phyloP scores from a whole-genome alignment of 345 rosid species.

The Populus euphratica region DNA sequence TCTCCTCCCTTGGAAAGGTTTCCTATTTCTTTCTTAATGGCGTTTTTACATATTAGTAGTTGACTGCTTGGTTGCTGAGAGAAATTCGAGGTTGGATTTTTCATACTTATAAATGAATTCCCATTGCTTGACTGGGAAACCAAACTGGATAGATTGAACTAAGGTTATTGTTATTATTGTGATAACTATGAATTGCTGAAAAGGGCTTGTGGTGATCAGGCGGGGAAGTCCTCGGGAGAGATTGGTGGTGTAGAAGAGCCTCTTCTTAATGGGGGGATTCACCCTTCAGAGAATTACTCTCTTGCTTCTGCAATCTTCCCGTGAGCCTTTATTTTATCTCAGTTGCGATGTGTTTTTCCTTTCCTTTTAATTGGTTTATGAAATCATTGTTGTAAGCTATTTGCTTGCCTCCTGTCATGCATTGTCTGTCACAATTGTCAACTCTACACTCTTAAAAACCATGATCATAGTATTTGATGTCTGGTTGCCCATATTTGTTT shows the following conservation, averaged over 20 bases:
- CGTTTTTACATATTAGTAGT: too few species aligned
- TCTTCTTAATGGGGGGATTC: conserved; percentile 52
- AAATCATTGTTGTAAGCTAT: not conserved
- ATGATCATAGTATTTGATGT: not conserved
- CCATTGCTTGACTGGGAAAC: too few species aligned
- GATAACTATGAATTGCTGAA: not conserved
- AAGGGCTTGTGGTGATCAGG: conserved; percentile 30
- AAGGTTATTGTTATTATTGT: not conserved
- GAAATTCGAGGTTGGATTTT: too few species aligned
- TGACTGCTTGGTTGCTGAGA: not conserved
- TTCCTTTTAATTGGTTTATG: not conserved
- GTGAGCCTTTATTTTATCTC: conserved; percentile 37
- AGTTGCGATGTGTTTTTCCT: not conserved
- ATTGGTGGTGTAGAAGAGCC: conserved; percentile 55
- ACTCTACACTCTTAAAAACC: too few species aligned
- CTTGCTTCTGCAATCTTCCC: conserved; percentile 62
- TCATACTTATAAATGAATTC: too few species aligned
- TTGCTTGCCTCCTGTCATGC: not conserved
- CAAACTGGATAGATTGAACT: not conserved
- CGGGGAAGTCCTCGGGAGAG: conserved; percentile 61
- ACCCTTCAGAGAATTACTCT: conserved; percentile 53
- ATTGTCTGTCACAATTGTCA: too few species aligned
- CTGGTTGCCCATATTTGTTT: not conserved
- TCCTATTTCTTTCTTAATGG: not conserved
- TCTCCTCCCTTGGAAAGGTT: conserved; percentile 48